Base-by-base conservation (phyloP, 176 grass and related monocot genomes). In the Ensete ventricosum region DNA sequence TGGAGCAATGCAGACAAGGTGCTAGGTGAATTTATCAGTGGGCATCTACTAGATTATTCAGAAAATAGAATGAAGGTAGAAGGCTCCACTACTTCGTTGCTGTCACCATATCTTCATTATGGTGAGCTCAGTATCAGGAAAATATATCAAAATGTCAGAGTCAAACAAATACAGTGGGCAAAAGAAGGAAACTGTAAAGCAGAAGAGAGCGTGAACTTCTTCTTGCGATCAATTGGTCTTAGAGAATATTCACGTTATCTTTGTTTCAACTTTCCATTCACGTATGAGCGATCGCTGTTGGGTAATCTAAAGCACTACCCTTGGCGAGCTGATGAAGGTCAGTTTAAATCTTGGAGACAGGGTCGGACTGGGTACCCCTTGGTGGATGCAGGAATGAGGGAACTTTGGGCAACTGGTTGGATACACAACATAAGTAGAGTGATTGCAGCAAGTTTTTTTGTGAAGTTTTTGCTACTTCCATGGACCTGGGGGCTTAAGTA, bases 401-500 rank as follows among this genome's bases (percentile, higher is more conserved):
- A 96, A 72, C 86, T 96, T 29, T 96, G 93, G 93, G 93, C 93
- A 72, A 96, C 93, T 62, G 93, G 89, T 52, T 96, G 93, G 93
- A 92, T 80, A 34, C 93, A 96, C 86, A 96, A 96, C 76, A 79
- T 79, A 53, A 90, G 83, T 78, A 84, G 93, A 89, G 87, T 92
- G 62, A 85, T 96, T 13, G 85, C 87, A 12, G 86, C 93, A 43
- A 88, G 89, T 81, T 92, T 96, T 71, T 84, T 91, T 76, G 89
- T 96, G 62, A 96, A 96, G 67, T 77, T 90, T 86, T 82, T 96
- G 73, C 76, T 87, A 24, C 78, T 96, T 76, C 93, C 89, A 17
- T 96, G 93, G 93, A 87, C 82, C 66, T 96, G 93, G 93, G 93
- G 93, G 14, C 90, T 96, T 85, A 96, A 96, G 60, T 96, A 92